A percentile compares a stretch with the other conserved stretches of the same genome.
These are phyloP conservation scores for Nannizzia gypsea DNA, from an alignment of 2,329 filamentous ascomycete species.

Conservation along the genomic window DNA sequence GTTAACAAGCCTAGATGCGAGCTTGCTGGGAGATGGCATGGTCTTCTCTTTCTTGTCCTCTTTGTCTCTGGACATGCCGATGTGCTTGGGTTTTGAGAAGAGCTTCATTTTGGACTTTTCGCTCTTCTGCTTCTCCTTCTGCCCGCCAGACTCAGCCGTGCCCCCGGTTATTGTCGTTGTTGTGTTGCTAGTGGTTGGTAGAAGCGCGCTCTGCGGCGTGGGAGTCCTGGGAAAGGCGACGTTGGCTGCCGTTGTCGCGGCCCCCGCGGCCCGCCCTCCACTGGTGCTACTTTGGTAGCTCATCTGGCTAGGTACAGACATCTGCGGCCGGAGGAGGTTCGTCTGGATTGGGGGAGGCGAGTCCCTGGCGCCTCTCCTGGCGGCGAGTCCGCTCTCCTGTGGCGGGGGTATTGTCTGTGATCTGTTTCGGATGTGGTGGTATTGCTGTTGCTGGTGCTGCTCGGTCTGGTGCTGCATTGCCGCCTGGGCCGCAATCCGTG, in stretches of 20 bases:
- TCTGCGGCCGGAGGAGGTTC: conserved; percentile 14
- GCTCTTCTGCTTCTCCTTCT: conserved; percentile 38
- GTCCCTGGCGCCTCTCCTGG: conserved; percentile 25
- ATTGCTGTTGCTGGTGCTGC: neutral
- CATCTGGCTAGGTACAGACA: conserved; percentile 14
- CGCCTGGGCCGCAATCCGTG: conserved; percentile 54
- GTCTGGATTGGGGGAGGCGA: conserved; percentile 23
- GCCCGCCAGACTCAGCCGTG: conserved; percentile 4
- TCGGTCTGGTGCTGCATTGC: conserved; percentile 46
- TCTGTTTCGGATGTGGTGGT: conserved; percentile 39
- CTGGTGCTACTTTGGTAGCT: conserved; percentile 41
- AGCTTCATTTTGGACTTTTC: conserved; percentile 57
- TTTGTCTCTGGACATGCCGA: conserved; percentile 50
- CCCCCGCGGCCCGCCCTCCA: conserved; percentile 37
- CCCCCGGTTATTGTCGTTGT: neutral
- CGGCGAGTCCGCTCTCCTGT: conserved; percentile 24
- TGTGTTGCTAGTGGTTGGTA: neutral
- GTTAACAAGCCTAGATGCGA: conserved; percentile 45
- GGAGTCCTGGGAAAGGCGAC: conserved; percentile 46
- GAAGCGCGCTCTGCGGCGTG: neutral
- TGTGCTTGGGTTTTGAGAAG: conserved; percentile 56
- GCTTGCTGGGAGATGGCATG: conserved; percentile 48
- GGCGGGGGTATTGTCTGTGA: conserved; percentile 41
- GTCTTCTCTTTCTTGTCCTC: conserved; percentile 43
- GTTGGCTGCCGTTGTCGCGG: conserved; percentile 53